A percentile compares a stretch with the other conserved stretches of the same genome.
These are phyloP conservation scores for Geranium incanum DNA, from an alignment of 441 rosid species.

Conservation along the genomic window DNA sequence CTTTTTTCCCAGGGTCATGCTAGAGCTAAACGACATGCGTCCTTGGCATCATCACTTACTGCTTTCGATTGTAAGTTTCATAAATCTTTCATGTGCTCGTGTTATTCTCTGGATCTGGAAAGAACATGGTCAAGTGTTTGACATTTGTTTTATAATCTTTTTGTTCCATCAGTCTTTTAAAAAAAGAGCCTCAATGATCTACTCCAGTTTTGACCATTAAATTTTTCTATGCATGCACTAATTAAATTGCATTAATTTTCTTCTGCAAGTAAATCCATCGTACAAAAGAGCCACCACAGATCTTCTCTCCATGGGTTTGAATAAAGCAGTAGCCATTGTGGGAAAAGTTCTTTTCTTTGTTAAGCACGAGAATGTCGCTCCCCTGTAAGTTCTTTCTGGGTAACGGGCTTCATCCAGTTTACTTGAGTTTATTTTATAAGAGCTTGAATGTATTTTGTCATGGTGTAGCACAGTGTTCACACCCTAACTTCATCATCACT, in stretches of 20 bases:
- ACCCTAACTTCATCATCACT: slow-evolving; percentile 1
- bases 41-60: slow-evolving; percentile 38
- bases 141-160: not conserved
- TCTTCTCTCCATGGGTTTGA: slow-evolving; percentile 47
- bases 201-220: slow-evolving; percentile 2
- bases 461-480: not conserved
- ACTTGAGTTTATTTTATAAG: not conserved
- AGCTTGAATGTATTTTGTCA: not conserved
- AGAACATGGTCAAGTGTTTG: not conserved
- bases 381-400: slow-evolving; percentile 44
- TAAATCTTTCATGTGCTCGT: slow-evolving; percentile 12
- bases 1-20: slow-evolving; percentile 35
- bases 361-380: slow-evolving; percentile 52
- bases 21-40: slow-evolving; percentile 43
- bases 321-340: slow-evolving; percentile 46
- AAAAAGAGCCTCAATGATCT: not conserved
- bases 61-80: slow-evolving; percentile 38
- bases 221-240: slow-evolving; percentile 3
- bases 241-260: slow-evolving; percentile 17
- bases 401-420: slow-evolving; percentile 7
- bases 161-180: not conserved
- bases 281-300: slow-evolving; percentile 40
- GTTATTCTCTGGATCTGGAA: not conserved
- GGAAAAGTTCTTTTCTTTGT: slow-evolving; percentile 59
- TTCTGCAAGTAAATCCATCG: slow-evolving; percentile 35